Percentiles rank a stretch among this genome's conserved stretches.
These are phyloP conservation scores for Schizophyllum commune DNA, from an alignment of 1,284 basidiomycete species.

Conservation along the genomic window DNA sequence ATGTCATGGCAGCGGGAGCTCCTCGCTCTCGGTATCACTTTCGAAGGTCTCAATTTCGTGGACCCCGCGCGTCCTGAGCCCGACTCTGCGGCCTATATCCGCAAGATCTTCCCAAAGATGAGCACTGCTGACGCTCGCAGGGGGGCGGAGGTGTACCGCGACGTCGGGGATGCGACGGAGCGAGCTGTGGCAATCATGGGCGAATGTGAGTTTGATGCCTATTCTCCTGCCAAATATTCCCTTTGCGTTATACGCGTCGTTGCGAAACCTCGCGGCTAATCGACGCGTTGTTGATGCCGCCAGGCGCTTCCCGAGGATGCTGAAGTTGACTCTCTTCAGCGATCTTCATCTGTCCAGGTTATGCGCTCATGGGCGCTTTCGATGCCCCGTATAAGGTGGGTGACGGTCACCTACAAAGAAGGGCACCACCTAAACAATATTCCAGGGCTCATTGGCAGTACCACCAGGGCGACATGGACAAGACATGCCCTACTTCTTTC, in stretches of 20 bases:
- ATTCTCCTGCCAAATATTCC: not conserved
- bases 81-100: conserved; percentile 15
- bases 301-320: not conserved
- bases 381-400: conserved; percentile 17
- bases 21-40: conserved; percentile 19
- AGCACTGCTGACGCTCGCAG: conserved; percentile 8
- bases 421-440: not conserved
- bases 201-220: conserved; percentile 18
- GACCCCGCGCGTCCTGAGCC: conserved; percentile 11
- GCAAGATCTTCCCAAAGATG: conserved; percentile 18
- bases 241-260: not conserved
- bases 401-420: not conserved
- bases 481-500: conserved; percentile 23
- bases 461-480: conserved; percentile 19
- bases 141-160: conserved; percentile 12
- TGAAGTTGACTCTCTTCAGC: conserved; percentile 12
- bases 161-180: conserved; percentile 12
- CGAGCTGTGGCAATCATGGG: conserved; percentile 20
- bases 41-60: conserved; percentile 25
- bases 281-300: too few species aligned
- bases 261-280: not conserved
- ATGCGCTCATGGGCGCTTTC: conserved; percentile 21
- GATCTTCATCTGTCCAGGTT: conserved; percentile 26
- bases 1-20: conserved; percentile 14
- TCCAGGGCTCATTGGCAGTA: conserved; percentile 22